Evolutionary conservation across 2,329 filamentous ascomycete species (phyloP).

Genomic region (Didymella pinodella): DNA sequence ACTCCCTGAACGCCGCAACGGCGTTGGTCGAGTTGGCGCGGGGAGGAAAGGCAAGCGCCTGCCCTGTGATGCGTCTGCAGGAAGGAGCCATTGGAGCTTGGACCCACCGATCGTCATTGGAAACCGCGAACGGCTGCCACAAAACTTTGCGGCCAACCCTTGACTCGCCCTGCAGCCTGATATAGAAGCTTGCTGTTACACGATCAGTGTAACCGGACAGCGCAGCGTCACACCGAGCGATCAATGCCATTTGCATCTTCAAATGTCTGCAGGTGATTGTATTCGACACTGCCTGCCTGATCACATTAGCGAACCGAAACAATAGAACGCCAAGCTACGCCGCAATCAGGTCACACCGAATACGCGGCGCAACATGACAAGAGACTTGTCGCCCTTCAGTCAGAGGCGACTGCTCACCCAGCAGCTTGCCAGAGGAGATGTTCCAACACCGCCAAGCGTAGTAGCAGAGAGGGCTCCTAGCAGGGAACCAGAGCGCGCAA

Average conservation of each 20-base stretch:
- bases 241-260: neutral
- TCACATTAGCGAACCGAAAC: conserved; percentile 12
- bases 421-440: conserved; percentile 31
- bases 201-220: neutral
- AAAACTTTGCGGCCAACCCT: conserved; percentile 9
- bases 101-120: conserved; percentile 11
- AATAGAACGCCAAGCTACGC: conserved; percentile 3
- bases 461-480: conserved; percentile 21
- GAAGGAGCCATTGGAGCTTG: neutral
- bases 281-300: neutral
- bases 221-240: conserved; percentile 8
- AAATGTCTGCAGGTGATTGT: conserved; percentile 4
- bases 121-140: conserved; percentile 21
- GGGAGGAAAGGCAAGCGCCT: conserved; percentile 13
- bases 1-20: conserved; percentile 4
- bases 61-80: conserved; percentile 10
- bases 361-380: conserved; percentile 28
- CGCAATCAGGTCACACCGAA: conserved; percentile 1
- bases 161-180: conserved; percentile 11
- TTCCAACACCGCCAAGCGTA: conserved; percentile 27
- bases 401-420: conserved; percentile 42
- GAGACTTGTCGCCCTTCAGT: conserved; percentile 46
- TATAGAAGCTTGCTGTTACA: conserved; percentile 11
- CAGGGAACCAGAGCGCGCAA: conserved; percentile 22
- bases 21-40: conserved; percentile 17